Evolutionary conservation across 2,329 filamentous ascomycete species (phyloP).

Genomic region (Aureobasidium vineae): DNA sequence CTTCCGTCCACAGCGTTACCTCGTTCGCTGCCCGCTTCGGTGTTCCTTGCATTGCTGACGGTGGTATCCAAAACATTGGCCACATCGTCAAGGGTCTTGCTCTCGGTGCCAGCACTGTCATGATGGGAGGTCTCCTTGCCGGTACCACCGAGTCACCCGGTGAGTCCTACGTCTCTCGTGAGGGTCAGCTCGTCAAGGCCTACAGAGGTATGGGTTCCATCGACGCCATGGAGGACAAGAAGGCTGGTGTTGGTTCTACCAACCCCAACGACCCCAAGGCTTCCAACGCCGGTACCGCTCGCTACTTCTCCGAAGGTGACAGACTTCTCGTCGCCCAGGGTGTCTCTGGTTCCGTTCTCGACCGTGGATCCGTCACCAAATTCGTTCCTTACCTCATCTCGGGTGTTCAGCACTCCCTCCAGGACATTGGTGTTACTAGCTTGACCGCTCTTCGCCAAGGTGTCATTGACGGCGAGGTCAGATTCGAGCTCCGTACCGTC

Average conservation of each 20-base stretch:
- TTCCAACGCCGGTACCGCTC: conserved; percentile 90
- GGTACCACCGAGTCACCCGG: conserved; percentile 97
- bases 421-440: conserved; percentile 88
- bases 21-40: conserved; percentile 89
- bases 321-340: conserved; percentile 93
- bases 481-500: conserved; percentile 91
- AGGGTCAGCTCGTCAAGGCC: conserved; percentile 97
- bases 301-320: conserved; percentile 98
- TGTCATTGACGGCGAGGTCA: conserved; percentile 70
- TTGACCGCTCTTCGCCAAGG: conserved; percentile 71
- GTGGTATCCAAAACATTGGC: conserved; percentile 96
- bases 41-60: conserved; percentile 96
- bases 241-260: conserved; percentile 66
- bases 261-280: conserved; percentile 63
- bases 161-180: conserved; percentile 91
- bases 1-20: conserved; percentile 85
- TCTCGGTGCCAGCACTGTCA: conserved; percentile 89
- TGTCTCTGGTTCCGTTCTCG: conserved; percentile 81
- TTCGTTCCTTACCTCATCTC: conserved; percentile 95
- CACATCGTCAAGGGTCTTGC: conserved; percentile 99
- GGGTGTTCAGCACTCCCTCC: conserved; percentile 94
- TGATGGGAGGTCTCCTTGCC: conserved; percentile 98
- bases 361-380: conserved; percentile 83
- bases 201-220: conserved; percentile 99
- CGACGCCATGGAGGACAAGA: conserved; percentile 99